phyloP scores from a whole-genome alignment of 2,329 filamentous ascomycete genomes.

The Beauveria rudraprayagi region DNA sequence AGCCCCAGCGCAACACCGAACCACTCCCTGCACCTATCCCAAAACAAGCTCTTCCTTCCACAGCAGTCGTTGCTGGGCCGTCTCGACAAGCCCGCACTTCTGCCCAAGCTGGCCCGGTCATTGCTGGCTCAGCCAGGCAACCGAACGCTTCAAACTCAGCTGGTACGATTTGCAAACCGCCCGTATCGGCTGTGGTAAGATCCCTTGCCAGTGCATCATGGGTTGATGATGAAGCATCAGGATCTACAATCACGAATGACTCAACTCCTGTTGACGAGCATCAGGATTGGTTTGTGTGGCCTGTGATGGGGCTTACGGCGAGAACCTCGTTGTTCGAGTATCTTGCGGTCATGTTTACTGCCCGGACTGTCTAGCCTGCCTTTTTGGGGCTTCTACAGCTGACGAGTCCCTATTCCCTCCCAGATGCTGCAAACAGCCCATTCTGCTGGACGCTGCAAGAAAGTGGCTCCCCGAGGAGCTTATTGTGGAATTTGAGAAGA shows the following conservation, averaged over 20 bases:
- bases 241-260: not conserved
- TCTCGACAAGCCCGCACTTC: not conserved
- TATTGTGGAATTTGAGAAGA: not conserved
- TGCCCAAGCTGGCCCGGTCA: not conserved
- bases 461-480: not conserved
- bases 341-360: not conserved
- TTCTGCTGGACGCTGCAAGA: not conserved
- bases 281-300: not conserved
- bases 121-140: not conserved
- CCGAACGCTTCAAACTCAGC: not conserved
- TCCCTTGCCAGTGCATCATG: rapidly evolving
- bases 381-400: not conserved
- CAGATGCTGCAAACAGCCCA: not conserved
- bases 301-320: not conserved
- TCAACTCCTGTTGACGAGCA: too few species aligned
- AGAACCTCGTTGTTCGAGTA: not conserved
- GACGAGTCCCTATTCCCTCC: not conserved
- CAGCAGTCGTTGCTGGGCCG: not conserved
- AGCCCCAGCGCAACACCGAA: not conserved
- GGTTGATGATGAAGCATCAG: not conserved
- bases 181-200: too few species aligned
- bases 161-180: not conserved
- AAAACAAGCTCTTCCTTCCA: not conserved
- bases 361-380: not conserved
- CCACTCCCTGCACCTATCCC: not conserved